phyloP scores from a whole-genome alignment of 192 early-diverging fungal species.

The Podochytrium sp. region DNA sequence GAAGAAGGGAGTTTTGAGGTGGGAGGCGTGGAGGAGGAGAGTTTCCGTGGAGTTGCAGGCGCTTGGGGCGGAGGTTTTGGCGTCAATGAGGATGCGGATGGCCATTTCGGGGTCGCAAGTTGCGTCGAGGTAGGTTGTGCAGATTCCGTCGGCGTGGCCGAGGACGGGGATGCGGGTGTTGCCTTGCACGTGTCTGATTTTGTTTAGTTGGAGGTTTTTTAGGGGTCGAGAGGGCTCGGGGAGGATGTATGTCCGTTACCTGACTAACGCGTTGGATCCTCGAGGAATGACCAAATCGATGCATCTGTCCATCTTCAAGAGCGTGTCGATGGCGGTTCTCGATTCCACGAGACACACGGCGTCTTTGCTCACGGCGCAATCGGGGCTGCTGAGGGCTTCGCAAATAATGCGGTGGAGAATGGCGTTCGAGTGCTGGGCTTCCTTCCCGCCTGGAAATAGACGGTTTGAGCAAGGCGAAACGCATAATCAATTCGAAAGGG shows the following conservation, averaged over 20 bases:
- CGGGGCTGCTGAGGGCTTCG: conserved; percentile 63
- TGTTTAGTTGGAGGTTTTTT: background rate
- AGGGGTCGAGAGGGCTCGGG: too few species aligned
- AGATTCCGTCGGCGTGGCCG: conserved; percentile 98
- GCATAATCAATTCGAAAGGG: conserved; percentile 22
- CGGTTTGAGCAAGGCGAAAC: conserved; percentile 63
- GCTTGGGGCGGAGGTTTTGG: conserved; percentile 92
- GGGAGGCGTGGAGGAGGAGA: conserved; percentile 75
- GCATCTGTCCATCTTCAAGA: conserved; percentile 87
- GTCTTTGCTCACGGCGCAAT: conserved; percentile 20
- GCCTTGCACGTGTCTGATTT: conserved; percentile 73
- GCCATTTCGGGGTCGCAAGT: conserved; percentile 80
- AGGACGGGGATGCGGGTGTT: conserved; percentile 98
- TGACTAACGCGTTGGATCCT: conserved; percentile 89
- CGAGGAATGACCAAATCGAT: conserved; percentile 97
- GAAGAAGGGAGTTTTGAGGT: conserved; percentile 30
- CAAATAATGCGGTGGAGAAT: conserved; percentile 77
- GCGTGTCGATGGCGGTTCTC: conserved; percentile 82
- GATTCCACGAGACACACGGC: conserved; percentile 89
- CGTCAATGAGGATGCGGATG: conserved; percentile 81
- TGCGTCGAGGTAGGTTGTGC: conserved; percentile 88
- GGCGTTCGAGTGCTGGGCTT: conserved; percentile 80
- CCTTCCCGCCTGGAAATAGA: conserved; percentile 79
- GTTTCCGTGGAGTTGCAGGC: conserved; percentile 97
- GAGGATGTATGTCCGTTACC: conserved; percentile 15